Base-by-base conservation (phyloP, 23 red algal species). In the Gracilaria gracilis region DNA sequence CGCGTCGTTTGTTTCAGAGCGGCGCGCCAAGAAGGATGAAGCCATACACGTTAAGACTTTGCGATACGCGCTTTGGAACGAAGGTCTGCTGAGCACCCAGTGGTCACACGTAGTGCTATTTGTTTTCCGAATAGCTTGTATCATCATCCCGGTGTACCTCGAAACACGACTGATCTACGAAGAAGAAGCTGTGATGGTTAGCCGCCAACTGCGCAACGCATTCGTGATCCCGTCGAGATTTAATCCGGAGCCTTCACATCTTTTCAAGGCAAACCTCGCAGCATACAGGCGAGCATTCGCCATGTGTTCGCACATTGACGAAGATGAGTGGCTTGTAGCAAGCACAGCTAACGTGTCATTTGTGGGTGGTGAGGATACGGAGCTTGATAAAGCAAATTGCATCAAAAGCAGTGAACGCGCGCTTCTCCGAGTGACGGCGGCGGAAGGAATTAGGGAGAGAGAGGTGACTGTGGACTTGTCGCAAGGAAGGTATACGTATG, bases 141-240 rank as follows among this genome's bases (percentile, higher is more conserved):
- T 67, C 20, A 21, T 67, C 62, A 67, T 67, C 20, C 62, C 62
- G 5, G 62, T 67, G 9, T 67, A 67, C 62, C 62, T 67, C 20
- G 62, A 67, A 21, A 67, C 62, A 11, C 16, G 62, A 11, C 16
- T 67, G 12, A 31, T 31, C 9, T 67, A 29, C 9, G 11, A 67
- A 13, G 27, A 29, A 13, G 12, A 67, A 33, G 12, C 62, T 29
- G 33, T 67, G 12, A 29, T 35, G 28, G 62, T 67, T 2, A 67
- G 2, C 7, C 33, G 33, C 2, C 1, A 14, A 12, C 27, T 67
- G 9, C 62, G n/a, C 7, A 67, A 67, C 25, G 62, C 62, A 31
- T 67, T 33, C 32, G 62, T 67, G 11, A 33, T 35, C 4, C 4
- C 27, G 20, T 35, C 62, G n/a, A 67, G 20, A 33, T 1, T 33